Conservation (phyloP, 2,329 filamentous ascomycete genomes). For the Colletotrichum euphorbiae region DNA sequence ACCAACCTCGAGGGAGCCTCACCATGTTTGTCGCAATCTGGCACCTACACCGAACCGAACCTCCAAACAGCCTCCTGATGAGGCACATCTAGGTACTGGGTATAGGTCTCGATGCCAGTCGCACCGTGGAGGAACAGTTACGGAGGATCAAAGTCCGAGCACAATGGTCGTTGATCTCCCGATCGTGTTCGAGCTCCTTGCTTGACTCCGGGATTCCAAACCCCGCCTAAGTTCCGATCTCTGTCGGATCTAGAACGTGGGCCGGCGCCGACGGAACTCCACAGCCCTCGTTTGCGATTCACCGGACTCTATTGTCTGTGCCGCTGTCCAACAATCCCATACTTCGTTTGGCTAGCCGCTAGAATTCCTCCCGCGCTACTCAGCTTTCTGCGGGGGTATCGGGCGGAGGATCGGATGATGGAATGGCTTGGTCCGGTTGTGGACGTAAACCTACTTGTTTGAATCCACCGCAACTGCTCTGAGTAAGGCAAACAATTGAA, state of each 20-base stretch:
- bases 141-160: background rate
- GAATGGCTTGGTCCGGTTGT: background rate
- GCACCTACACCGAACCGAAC: too few species aligned
- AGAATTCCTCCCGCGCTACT: background rate
- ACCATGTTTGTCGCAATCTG: too few species aligned
- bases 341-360: background rate
- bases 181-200: background rate
- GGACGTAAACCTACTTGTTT: background rate
- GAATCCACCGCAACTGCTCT: background rate
- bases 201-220: background rate
- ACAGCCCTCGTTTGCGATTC: background rate
- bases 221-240: constrained; percentile 11
- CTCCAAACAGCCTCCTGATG: too few species aligned
- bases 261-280: background rate
- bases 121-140: too few species aligned
- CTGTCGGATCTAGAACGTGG: constrained; percentile 19
- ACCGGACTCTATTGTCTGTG: background rate
- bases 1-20: too few species aligned
- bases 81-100: too few species aligned
- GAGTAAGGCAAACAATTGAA: constrained; percentile 10
- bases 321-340: background rate
- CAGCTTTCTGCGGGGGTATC: background rate
- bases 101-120: too few species aligned
- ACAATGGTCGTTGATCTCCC: background rate
- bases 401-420: background rate